Percentiles rank a stretch among this genome's conserved stretches.
Evolutionary conservation across 371 early-diverging fungal genomes (phyloP).

Genomic region (Mortierella sp.): DNA sequence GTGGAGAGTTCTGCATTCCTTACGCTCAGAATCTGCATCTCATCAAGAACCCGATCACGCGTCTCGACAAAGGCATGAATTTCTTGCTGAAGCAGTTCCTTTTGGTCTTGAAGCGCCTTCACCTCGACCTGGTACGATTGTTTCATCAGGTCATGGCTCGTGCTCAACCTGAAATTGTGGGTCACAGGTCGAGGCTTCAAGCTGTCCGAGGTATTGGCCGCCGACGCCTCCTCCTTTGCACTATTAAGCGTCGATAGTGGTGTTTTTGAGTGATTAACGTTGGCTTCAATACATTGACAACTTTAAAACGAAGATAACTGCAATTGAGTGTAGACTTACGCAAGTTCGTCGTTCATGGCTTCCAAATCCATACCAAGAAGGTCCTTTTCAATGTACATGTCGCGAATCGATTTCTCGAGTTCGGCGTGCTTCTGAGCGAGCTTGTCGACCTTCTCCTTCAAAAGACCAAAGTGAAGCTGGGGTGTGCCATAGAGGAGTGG

Average conservation of each 20-base stretch:
- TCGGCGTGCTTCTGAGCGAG: conserved; percentile 37
- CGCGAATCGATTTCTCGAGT: conserved; percentile 41
- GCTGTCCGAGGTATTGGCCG: conserved; percentile 14
- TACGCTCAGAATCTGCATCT: conserved; percentile 68
- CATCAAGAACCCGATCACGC: conserved; percentile 61
- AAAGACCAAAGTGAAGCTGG: conserved; percentile 36
- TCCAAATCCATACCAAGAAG: conserved; percentile 51
- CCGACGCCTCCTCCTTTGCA: conserved; percentile 32
- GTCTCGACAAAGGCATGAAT: conserved; percentile 42
- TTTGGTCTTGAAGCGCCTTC: conserved; percentile 54
- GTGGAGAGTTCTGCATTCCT: conserved; percentile 67
- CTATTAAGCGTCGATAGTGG: background rate
- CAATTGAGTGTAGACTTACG: conserved; percentile 18
- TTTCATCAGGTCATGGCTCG: conserved; percentile 56
- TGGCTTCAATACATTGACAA: background rate
- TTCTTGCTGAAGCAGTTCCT: conserved; percentile 46
- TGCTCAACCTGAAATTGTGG: conserved; percentile 46
- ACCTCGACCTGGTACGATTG: conserved; percentile 51
- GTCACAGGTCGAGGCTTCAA: conserved; percentile 16
- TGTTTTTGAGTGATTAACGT: background rate
- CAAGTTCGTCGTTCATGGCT: conserved; percentile 45
- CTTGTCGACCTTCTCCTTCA: conserved; percentile 36
- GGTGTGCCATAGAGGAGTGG: conserved; percentile 47
- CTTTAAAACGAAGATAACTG: background rate
- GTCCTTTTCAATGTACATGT: conserved; percentile 54